Conservation (phyloP, 345 rosid species). For the Crucihimalaya himalaica region DNA sequence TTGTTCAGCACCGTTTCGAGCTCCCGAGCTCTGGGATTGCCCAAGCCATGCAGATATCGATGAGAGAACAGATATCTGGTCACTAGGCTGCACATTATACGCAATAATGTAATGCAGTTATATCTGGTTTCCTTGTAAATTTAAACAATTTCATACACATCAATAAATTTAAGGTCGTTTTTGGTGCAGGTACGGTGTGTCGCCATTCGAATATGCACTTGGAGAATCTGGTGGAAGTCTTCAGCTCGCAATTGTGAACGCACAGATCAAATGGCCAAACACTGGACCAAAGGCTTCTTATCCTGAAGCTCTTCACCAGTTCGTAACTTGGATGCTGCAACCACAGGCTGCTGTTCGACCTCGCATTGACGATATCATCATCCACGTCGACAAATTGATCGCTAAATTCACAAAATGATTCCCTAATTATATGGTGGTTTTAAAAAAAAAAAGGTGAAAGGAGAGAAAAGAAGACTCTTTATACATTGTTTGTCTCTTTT, state of each 20-base stretch:
- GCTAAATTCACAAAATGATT: conserved; percentile 63
- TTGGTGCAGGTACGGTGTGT: conserved; percentile 72
- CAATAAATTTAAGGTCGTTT: not conserved
- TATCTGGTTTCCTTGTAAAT: conserved; percentile 1
- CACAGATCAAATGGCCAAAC: conserved; percentile 94
- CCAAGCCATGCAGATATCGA: conserved; percentile 94
- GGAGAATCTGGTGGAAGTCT: conserved; percentile 99
- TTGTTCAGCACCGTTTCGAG: conserved; percentile 96
- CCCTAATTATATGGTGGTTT: conserved; percentile 15
- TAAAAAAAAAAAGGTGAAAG: not conserved
- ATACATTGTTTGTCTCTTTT: conserved; percentile 26
- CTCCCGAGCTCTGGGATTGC: conserved; percentile 99
- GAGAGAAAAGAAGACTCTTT: not conserved
- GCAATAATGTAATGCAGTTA: conserved; percentile 77
- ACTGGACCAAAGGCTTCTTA: conserved; percentile 73
- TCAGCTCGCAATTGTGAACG: conserved; percentile 84
- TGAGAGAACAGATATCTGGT: conserved; percentile 98
- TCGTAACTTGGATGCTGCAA: conserved; percentile 98
- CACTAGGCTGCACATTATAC: conserved; percentile 95
- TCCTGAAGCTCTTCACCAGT: conserved; percentile 92
- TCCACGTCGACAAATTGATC: conserved; percentile 93
- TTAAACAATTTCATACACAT: not conserved
- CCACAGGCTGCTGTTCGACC: conserved; percentile 90
- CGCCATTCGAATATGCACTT: conserved; percentile 96
- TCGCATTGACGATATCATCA: conserved; percentile 74